Base-by-base conservation (phyloP, 31 red algal species). In the Asparagopsis taxiformis region DNA sequence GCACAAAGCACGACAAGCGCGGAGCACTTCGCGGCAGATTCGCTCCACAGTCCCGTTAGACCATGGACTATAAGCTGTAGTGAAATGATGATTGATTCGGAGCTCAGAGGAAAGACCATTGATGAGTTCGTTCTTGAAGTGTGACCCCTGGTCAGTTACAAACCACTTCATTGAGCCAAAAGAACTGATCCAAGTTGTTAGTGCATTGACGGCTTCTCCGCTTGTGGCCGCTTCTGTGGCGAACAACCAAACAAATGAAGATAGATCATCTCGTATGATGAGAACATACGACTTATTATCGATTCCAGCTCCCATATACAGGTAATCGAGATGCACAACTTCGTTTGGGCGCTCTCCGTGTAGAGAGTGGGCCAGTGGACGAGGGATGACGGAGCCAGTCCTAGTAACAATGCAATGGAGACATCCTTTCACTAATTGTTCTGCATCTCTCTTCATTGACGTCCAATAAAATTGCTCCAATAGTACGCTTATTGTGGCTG, bases 241-340 rank as follows among this genome's bases (percentile, higher is more conserved):
- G 17, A 19, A 43, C 0, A 67, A 25, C 80, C 80, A 84, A 1
- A 44, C 2, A 17, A 56, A 84, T 2, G 44, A 36, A 30, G 1
- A 41, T 1, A 57, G 49, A 50, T 84, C 80, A 58, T 84, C 59
- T 20, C 46, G 17, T 7, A 74, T 20, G 2, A 84, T 30, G 6
- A 74, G 36, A 3, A 84, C 21, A 34, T 74, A 73, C 31, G 61
- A 65, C 31, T 51, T 1, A 1, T 24, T 38, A 17, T 19, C 1
- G 22, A 10, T 31, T 1, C 80, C 30, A 6, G 16, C 8, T 2
- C 65, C 67, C 55, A 73, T 64, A 37, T 41, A 67, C 1, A 73
- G 49, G 39, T 56, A 84, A 29, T 84, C 80, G 41, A 66, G 61
- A 28, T 74, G 68, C 1, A 84, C 22, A 24, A 84, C 70, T 51